These are phyloP conservation scores for Holtermanniella nyarrowii DNA, from an alignment of 768 basidiomycete species.

Conservation along the genomic window DNA sequence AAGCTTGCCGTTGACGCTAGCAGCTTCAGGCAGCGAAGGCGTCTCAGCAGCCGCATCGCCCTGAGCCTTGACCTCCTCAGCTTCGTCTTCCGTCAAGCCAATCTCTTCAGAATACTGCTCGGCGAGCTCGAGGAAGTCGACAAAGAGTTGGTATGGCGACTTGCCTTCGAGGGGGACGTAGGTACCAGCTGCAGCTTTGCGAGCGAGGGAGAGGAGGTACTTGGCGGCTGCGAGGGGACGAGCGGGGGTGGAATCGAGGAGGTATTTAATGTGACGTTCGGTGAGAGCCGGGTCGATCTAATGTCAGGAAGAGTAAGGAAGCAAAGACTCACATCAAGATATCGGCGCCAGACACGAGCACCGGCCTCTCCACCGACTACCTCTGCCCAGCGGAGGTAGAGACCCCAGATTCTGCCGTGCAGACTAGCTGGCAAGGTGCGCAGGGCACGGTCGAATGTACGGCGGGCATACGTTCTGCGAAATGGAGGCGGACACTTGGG, in stretches of 20 bases:
- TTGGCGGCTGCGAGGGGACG: conserved; percentile 91
- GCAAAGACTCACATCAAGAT: conserved; percentile 58
- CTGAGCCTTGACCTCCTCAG: conserved; percentile 48
- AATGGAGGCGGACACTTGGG: conserved; percentile 74
- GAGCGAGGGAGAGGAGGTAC: conserved; percentile 67
- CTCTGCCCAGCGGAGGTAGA: conserved; percentile 89
- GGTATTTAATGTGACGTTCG: conserved; percentile 41
- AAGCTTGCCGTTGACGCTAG: conserved; percentile 53
- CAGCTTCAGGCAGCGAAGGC: conserved; percentile 34
- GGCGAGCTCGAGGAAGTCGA: conserved; percentile 83
- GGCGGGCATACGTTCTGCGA: conserved; percentile 79
- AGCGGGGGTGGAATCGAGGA: conserved; percentile 56
- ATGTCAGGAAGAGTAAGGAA: background rate
- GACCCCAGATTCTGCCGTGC: conserved; percentile 82
- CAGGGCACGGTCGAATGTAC: conserved; percentile 86
- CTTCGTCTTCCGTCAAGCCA: conserved; percentile 73
- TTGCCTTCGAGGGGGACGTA: conserved; percentile 85
- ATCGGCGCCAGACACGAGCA: conserved; percentile 66
- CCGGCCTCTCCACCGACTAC: conserved; percentile 54
- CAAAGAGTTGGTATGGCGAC: conserved; percentile 86
- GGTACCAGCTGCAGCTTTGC: conserved; percentile 69
- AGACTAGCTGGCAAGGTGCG: conserved; percentile 87
- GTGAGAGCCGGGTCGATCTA: conserved; percentile 43
- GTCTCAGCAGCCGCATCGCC: conserved; percentile 39
- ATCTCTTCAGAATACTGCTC: conserved; percentile 87